These are phyloP conservation scores for Tetracentron sinense DNA, from an alignment of 164 flowering plant genomes.

Conservation along the genomic window DNA sequence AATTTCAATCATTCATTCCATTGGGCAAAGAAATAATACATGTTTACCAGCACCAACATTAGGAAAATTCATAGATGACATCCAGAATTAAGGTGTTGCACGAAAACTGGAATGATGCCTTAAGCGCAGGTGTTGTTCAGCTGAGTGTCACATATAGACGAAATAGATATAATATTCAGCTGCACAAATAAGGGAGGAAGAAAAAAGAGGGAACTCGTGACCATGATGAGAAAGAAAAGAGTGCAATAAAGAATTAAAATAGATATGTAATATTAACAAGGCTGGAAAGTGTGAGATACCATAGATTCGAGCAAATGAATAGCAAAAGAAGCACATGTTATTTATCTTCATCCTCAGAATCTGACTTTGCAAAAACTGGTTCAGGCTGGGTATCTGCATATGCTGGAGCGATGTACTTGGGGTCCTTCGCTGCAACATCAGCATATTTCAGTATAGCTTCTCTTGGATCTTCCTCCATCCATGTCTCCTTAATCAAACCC, in stretches of 20 bases:
- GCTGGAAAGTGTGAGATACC: not conserved
- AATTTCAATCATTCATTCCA: too few relatives aligned
- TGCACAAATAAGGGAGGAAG: not conserved
- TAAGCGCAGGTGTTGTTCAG: too few relatives aligned
- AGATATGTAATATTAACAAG: not conserved
- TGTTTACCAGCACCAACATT: too few relatives aligned
- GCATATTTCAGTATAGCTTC: conserved; percentile 96
- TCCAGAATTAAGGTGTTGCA: too few relatives aligned
- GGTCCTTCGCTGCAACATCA: conserved; percentile 92
- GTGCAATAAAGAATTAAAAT: too few relatives aligned
- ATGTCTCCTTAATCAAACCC: conserved; percentile 94
- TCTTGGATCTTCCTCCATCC: conserved; percentile 99
- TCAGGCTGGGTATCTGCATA: conserved; percentile 91
- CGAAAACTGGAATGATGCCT: too few relatives aligned
- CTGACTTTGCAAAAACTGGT: conserved; percentile 83
- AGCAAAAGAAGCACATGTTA: conserved; percentile 7
- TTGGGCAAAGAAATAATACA: too few relatives aligned
- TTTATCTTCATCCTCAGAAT: conserved; percentile 85
- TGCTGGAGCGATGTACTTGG: conserved; percentile 94
- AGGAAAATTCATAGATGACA: too few relatives aligned
- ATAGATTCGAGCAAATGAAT: not conserved
- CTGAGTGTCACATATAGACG: not conserved
- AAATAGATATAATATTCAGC: not conserved
- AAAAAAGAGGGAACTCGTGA: not conserved
- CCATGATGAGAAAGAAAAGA: not conserved